phyloP scores from a whole-genome alignment of 1,139 yeast species.

The Kodamaea arcana region DNA sequence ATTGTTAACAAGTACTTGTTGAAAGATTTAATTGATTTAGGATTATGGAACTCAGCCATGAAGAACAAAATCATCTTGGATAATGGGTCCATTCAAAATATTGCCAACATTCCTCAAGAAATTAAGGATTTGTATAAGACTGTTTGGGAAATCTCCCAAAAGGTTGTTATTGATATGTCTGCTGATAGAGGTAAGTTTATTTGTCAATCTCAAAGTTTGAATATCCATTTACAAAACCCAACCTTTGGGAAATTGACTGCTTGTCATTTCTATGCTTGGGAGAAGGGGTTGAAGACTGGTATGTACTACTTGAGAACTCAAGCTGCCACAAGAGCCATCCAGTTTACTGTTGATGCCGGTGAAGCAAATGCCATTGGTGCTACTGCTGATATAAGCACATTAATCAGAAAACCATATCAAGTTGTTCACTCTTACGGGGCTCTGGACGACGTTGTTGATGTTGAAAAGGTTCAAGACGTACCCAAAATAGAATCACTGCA shows the following conservation, averaged over 20 bases:
- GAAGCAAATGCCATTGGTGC: conserved; percentile 19
- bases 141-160: conserved; percentile 60
- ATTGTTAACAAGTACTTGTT: conserved; percentile 55
- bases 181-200: conserved; percentile 58
- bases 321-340: conserved; percentile 61
- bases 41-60: conserved; percentile 52
- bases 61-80: conserved; percentile 49
- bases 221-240: conserved; percentile 52
- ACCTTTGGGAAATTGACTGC: conserved; percentile 57
- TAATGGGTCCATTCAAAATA: conserved; percentile 53
- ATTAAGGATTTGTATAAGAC: conserved; percentile 52
- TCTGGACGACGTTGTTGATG: conserved; percentile 7
- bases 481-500: conserved; percentile 6
- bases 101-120: conserved; percentile 49
- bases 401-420: conserved; percentile 9
- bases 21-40: conserved; percentile 51
- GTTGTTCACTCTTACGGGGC: conserved; percentile 6
- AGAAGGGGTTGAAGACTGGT: conserved; percentile 60
- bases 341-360: conserved; percentile 50
- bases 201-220: conserved; percentile 60
- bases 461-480: conserved; percentile 3
- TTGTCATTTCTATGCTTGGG: conserved; percentile 62
- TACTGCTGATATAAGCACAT: conserved; percentile 7
- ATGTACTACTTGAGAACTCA: conserved; percentile 62
- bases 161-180: conserved; percentile 54